Base-by-base conservation (phyloP, 129 eudicot species). In the Glebionis coronaria region DNA sequence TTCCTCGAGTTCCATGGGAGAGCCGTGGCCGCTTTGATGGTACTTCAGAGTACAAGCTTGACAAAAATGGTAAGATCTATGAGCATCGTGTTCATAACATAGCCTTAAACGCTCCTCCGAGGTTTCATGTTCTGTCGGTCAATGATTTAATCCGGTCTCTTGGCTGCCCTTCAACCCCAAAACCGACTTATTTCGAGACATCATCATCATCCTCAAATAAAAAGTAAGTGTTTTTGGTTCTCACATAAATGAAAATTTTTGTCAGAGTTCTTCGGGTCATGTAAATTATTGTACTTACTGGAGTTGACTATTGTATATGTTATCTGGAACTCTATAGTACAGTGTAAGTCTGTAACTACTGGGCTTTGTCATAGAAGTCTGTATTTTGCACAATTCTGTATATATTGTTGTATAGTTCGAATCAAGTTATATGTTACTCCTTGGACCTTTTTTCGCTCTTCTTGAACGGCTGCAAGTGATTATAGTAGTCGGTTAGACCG, bases 1-100 rank as follows among this genome's bases (percentile, higher is more conserved):
- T 91, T 49, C 95, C 88, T 16, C 81, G 93, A 12, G 82, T 91
- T 31, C 97, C 93, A 4, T 91, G 93, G 95, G 95, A 91, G 72
- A 81, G 83, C 67, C 87, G 80, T 28, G 83, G 93, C 23, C 76
- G 95, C 53, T 91, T 87, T 70, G 95, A 91, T 78, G 97, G 80
- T 29, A 85, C 85, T 71, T 91, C 97, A 13, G 93, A 87, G 78
- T 91, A 91, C 86, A 91, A 87, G 64, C 88, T 91, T 18, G 97
- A 91, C 54, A 83, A 81, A 70, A 71, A 72, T 51, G 97, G 95
- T 52, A 91, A 85, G 68, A 85, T 91, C 23, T 87, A 76, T 49
- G 85, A 82, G 79, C 97, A 91, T 65, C 82, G 80, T 55, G 95
- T 88, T 69, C 87, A 85, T 81, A 88, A 88, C 55, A 85, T 88